These are phyloP conservation scores for Strigomonas galati DNA, from an alignment of 208 protist species.

Conservation along the genomic window DNA sequence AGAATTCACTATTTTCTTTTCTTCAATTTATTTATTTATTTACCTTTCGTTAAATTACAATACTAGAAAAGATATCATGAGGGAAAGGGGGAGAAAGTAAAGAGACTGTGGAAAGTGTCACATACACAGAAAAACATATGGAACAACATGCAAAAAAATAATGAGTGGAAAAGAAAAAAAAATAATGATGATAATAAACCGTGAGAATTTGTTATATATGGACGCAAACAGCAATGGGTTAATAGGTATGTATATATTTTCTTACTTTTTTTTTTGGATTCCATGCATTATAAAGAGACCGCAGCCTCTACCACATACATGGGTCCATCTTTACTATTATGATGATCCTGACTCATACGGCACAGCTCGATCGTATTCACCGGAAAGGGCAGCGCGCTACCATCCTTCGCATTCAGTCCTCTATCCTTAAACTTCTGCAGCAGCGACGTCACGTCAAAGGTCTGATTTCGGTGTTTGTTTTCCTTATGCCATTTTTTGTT, in stretches of 20 bases:
- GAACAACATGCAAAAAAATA: not conserved
- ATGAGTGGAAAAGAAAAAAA: not conserved
- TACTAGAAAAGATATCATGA: not conserved
- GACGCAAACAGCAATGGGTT: not conserved
- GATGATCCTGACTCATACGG: conserved; percentile 15
- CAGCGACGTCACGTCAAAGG: conserved; percentile 43
- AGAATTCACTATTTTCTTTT: conserved; percentile 3
- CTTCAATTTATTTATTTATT: conserved; percentile 1
- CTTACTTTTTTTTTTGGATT: not conserved
- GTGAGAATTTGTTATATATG: not conserved
- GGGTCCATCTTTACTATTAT: not conserved
- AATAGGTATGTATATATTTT: not conserved
- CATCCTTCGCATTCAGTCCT: not conserved
- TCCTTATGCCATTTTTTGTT: conserved; percentile 70
- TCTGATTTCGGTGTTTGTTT: conserved; percentile 14
- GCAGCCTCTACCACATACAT: conserved; percentile 30
- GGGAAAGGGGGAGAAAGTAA: not conserved
- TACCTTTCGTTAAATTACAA: conserved; percentile 2
- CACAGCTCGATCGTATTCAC: conserved; percentile 18
- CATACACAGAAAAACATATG: conserved; percentile 3
- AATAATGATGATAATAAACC: not conserved
- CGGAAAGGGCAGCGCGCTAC: conserved; percentile 16
- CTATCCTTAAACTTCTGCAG: conserved; percentile 20
- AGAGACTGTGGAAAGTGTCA: not conserved
- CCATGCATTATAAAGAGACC: conserved; percentile 16